Evolutionary conservation across 2,329 filamentous ascomycete genomes (phyloP), one percentile per base, ranked within the genome.

Genomic region (Arthrocladium fulminans): DNA sequence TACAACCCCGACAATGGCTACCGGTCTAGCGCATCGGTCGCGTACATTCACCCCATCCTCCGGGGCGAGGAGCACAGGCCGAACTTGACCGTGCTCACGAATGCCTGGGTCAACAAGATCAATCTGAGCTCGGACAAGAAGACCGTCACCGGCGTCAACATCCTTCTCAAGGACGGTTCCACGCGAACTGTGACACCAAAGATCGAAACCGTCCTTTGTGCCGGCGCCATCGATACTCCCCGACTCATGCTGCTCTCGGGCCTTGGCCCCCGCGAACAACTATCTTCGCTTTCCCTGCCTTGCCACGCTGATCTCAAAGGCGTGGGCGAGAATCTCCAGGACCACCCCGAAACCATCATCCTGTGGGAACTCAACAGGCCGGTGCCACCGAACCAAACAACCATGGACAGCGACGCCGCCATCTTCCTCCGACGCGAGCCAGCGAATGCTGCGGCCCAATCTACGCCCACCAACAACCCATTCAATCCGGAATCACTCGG

Each of bases 31-130:
- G 88, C 88, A 51, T 88, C 84, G 50, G 88, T 94, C 19, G 88
- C 88, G 15, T 95, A 95, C 70, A 89, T 95, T 61, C 88, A 95
- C 68, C 88, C 88, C 29, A 88, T 94, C 61, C 77, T 94, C 45
- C 80, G 84, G 34, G 87, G 86, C 34, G 83, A 88, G 41, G 87
- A 94, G 74, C 79, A 81, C 65, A 76, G 86, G 49, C 80, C 86
- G 12, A 95, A 95, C 70, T 68, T 95, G 64, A 92, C 86, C 30
- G 75, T 95, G 52, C 73, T 95, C 51, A 94, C 88, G 62, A 84
- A 94, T 62, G 84, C 88, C 22, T 92, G 87, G 82, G 88, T 94
- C 52, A 85, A 80, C 64, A 86, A 83, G 65, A 70, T 95, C 63
- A 86, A 90, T 58, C 76, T 94, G 45, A 25, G 22, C 5, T 37